Base-by-base conservation (phyloP, 805 yeast species). In the Candida khao-thaluensis region DNA sequence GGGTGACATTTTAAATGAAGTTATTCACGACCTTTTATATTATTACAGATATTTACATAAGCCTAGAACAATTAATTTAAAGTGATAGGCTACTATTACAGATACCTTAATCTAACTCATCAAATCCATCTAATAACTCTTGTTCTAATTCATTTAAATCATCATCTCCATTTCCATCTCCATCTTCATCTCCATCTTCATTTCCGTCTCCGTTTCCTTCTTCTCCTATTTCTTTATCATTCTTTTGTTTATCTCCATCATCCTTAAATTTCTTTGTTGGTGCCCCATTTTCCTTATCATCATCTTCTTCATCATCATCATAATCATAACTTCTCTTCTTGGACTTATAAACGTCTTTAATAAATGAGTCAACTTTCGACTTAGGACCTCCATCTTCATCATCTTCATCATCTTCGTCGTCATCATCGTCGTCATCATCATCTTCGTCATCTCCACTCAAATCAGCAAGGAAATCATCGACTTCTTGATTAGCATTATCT, bases 101-200 rank as follows among this genome's bases (percentile, higher is more conserved):
- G n/a, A n/a, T n/a, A n/a, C n/a, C n/a, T n/a, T 14, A 20, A 15
- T 67, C 72, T 35, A 75, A 61, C 20, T 72, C 75, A 40, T 76
- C 80, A 47, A 79, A 59, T 23, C 79, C 79, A 49, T 50, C 81
- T 64, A 74, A 56, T 32, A 75, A 56, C 48, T 73, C 77, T 43
- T 69, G 65, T 46, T 75, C 79, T 24, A 72, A 66, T 34, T 72
- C 77, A 36, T 72, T 76, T 35, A 69, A 59, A 20, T 67, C 70
- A 5, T 41, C 44, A 9, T 41, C 41, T 14, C 18, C 30, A 5
- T 27, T 17, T n/a, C 12, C 30, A 22, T 22, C 24, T 8, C 10
- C 24, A 22, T 22, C 24, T 7, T 22, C 24, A 22, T 22, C 7
- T 22, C 24, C 10, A 10, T 22, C 10, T 7, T 10, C 24, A 22